Evolutionary conservation across 169 alveolate species (phyloP).

Genomic region (Eimeria necatrix): DNA sequence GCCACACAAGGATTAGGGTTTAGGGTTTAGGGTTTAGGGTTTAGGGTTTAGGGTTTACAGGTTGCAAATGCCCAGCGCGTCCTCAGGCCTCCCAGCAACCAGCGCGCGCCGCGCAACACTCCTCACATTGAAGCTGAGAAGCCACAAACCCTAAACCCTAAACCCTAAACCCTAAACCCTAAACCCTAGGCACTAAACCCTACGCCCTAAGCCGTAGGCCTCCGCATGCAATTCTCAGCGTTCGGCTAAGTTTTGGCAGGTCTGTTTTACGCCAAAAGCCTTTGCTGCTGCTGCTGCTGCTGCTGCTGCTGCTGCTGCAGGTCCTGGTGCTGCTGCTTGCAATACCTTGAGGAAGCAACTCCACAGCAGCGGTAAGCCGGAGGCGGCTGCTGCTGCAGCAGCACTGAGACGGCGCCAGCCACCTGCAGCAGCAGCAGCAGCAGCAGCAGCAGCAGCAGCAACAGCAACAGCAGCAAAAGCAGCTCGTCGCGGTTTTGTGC

Average conservation of each 20-base stretch:
- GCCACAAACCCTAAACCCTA: conserved; percentile 24
- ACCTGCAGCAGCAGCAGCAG: conserved; percentile 28
- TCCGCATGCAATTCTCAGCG: too few species aligned
- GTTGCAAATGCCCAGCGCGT: neutral
- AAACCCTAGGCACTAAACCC: neutral
- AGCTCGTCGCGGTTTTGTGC: too few species aligned
- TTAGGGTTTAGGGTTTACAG: conserved; percentile 25
- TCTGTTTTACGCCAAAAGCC: too few species aligned
- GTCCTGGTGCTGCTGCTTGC: neutral
- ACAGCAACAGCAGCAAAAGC: too few species aligned
- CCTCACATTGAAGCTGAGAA: neutral
- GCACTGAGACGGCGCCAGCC: neutral
- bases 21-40: conserved; percentile 33
- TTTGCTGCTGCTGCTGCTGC: conserved; percentile 16
- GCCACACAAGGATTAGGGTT: neutral
- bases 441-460: conserved; percentile 33
- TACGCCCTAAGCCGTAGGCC: too few species aligned
- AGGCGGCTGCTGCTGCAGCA: conserved; percentile 33
- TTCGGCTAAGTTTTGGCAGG: too few species aligned
- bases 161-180: neutral
- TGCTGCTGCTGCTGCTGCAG: neutral
- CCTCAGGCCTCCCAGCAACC: neutral
- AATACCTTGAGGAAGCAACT: conserved; percentile 8
- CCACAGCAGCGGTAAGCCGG: neutral
- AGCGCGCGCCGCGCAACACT: neutral